Evolutionary conservation across 2,329 filamentous ascomycete species (phyloP).

Genomic region (Aspergillus persii): DNA sequence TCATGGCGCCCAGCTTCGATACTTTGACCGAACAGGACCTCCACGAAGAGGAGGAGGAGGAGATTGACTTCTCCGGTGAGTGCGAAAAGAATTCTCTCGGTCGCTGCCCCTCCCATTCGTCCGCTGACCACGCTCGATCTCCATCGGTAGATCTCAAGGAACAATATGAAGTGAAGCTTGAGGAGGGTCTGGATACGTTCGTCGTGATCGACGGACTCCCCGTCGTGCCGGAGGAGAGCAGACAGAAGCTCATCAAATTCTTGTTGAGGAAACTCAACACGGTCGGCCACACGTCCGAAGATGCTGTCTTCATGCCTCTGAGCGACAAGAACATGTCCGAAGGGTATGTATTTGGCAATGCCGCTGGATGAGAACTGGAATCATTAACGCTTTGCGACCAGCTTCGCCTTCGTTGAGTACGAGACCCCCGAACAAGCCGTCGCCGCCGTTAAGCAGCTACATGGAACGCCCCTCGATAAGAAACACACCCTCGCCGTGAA

Average conservation of each 20-base stretch:
- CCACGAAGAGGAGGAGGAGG: conserved; percentile 85
- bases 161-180: conserved; percentile 92
- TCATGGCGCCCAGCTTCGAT: conserved; percentile 92
- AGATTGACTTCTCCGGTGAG: conserved; percentile 81
- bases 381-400: conserved; percentile 36
- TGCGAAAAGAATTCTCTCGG: conserved; percentile 15
- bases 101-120: conserved; percentile 27
- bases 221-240: conserved; percentile 82
- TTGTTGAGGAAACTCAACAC: conserved; percentile 87
- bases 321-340: conserved; percentile 82
- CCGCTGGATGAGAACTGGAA: not conserved
- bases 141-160: conserved; percentile 69
- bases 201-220: conserved; percentile 95
- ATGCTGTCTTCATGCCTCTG: conserved; percentile 90
- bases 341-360: conserved; percentile 58
- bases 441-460: conserved; percentile 82
- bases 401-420: conserved; percentile 97
- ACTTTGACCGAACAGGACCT: conserved; percentile 88
- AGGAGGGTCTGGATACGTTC: conserved; percentile 94
- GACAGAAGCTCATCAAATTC: conserved; percentile 94
- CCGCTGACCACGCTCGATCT: conserved; percentile 15
- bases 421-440: conserved; percentile 85
- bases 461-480: conserved; percentile 88
- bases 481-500: conserved; percentile 94
- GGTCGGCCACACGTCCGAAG: conserved; percentile 80